A percentile compares a stretch with the other conserved stretches of the same genome.
Evolutionary conservation across 768 basidiomycete species (phyloP).

Genomic region (Infundibulicybe gibba): DNA sequence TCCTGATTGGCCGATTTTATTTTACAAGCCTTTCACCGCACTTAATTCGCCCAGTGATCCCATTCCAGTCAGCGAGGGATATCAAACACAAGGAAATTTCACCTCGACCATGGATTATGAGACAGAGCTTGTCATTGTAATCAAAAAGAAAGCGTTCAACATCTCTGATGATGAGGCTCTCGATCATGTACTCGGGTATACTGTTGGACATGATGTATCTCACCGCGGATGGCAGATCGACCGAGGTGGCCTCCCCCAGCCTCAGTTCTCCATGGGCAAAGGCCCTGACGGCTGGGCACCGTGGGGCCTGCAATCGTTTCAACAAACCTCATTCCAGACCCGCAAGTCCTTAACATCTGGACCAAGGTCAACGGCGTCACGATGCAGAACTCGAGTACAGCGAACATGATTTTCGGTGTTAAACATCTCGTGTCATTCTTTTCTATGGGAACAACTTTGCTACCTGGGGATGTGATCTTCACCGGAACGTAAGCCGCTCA

Average conservation of each 20-base stretch:
- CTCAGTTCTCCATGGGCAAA: constrained; percentile 38
- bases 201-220: constrained; percentile 34
- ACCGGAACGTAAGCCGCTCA: constrained; percentile 29
- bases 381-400: constrained; percentile 32
- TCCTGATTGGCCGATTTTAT: constrained; percentile 31
- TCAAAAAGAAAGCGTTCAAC: constrained; percentile 35
- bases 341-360: constrained; percentile 31
- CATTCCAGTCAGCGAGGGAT: constrained; percentile 30
- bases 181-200: constrained; percentile 35
- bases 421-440: constrained; percentile 34
- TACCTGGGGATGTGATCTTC: constrained; percentile 38
- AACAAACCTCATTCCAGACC: constrained; percentile 29
- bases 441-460: constrained; percentile 36
- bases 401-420: constrained; percentile 36
- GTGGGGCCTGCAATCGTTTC: constrained; percentile 35
- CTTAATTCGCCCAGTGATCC: constrained; percentile 30
- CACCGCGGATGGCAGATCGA: constrained; percentile 39
- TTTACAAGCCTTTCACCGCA: constrained; percentile 31
- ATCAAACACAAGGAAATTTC: constrained; percentile 33
- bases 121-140: constrained; percentile 36
- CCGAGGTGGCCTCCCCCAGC: constrained; percentile 34
- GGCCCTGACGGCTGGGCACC: constrained; percentile 39
- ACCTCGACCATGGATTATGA: constrained; percentile 36
- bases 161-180: constrained; percentile 36
- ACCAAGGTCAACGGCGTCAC: constrained; percentile 34